phyloP scores from a whole-genome alignment of 2,329 filamentous ascomycete genomes.

The Microcyclosporella mali region DNA sequence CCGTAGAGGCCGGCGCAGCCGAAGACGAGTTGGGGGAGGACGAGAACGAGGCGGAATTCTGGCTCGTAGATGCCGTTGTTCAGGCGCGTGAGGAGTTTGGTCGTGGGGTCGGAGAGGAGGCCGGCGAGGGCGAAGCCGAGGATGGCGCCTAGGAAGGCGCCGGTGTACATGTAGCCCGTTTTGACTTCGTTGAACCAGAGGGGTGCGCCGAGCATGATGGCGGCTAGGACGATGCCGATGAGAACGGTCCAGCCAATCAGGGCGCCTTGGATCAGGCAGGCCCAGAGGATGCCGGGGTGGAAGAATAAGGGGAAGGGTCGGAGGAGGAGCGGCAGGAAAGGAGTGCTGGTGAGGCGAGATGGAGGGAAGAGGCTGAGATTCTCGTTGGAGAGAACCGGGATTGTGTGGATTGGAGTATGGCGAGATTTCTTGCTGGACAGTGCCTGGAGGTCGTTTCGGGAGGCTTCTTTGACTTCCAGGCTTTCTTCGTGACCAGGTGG shows the following conservation, averaged over 20 bases:
- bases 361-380: too few relatives aligned
- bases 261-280: slow-evolving; percentile 73
- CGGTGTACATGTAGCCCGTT: slow-evolving; percentile 81
- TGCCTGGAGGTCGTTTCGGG: neutral
- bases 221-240: slow-evolving; percentile 75
- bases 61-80: slow-evolving; percentile 86
- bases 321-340: too few relatives aligned
- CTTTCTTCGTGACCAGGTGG: too few relatives aligned
- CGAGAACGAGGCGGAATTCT: slow-evolving; percentile 78
- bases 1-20: slow-evolving; percentile 75
- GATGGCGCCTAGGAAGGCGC: slow-evolving; percentile 77
- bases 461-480: neutral
- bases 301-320: slow-evolving; percentile 76
- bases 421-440: neutral
- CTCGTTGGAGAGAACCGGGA: slow-evolving; percentile 26
- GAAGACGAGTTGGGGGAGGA: slow-evolving; percentile 73
- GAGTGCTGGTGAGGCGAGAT: too few relatives aligned
- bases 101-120: slow-evolving; percentile 64
- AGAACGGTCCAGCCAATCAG: slow-evolving; percentile 96
- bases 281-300: slow-evolving; percentile 82
- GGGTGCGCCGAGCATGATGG: slow-evolving; percentile 62
- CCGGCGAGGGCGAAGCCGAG: slow-evolving; percentile 72
- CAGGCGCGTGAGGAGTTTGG: slow-evolving; percentile 60
- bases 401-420: neutral
- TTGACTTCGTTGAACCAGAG: slow-evolving; percentile 63